These are phyloP conservation scores for Thinopyrum obtusiflorum DNA, from an alignment of 202 grass and related monocot genomes.

Conservation along the genomic window DNA sequence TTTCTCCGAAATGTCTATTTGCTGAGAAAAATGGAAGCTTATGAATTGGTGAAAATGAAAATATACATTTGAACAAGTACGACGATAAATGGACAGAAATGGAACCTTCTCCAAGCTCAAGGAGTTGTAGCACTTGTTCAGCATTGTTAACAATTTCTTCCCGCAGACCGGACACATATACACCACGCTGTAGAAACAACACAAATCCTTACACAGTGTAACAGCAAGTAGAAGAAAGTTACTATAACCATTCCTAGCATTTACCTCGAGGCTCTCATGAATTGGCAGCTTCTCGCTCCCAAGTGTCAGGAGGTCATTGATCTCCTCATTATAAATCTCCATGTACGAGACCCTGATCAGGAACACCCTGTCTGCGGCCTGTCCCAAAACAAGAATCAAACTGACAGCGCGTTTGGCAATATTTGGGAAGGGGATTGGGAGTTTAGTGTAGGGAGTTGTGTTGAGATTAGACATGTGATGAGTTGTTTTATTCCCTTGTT, in stretches of 20 bases:
- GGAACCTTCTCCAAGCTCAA: constrained; percentile 76
- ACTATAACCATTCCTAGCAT: not conserved
- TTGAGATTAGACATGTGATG: no score
- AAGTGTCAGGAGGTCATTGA: constrained; percentile 74
- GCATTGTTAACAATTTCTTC: constrained; percentile 85
- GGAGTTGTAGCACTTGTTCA: constrained; percentile 80
- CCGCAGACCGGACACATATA: constrained; percentile 71
- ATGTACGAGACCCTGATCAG: constrained; percentile 94
- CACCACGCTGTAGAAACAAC: constrained; percentile 54
- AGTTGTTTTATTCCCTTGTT: no score
- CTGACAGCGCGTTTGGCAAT: no score
- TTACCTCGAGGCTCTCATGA: constrained; percentile 86
- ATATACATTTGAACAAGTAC: not conserved
- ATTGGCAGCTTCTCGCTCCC: constrained; percentile 66
- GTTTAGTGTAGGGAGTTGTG: no score
- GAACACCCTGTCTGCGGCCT: constrained; percentile 73
- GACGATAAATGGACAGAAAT: not conserved
- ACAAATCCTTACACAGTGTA: not conserved
- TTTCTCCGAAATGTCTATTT: constrained; percentile 97
- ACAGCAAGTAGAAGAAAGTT: not conserved
- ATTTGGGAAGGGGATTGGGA: no score
- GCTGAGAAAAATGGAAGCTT: constrained; percentile 32
- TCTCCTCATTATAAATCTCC: constrained; percentile 99
- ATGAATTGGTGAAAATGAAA: not conserved
- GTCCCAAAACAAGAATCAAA: constrained; percentile 11